Conservation (phyloP, 805 yeast genomes). For the Dipodascopsis tothii region DNA sequence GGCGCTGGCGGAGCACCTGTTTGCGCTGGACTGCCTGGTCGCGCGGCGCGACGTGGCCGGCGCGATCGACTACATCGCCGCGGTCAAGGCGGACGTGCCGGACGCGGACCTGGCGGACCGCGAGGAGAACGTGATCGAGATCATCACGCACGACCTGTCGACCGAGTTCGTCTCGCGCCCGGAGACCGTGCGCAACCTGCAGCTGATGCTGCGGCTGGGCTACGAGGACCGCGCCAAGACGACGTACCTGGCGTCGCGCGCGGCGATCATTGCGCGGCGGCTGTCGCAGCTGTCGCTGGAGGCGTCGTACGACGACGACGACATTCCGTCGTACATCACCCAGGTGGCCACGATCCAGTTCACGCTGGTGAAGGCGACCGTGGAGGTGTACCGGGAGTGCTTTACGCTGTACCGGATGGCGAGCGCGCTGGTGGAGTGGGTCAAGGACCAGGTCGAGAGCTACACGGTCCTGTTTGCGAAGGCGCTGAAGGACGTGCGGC, state of each 20-base stretch:
- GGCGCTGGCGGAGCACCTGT: conserved; percentile 38
- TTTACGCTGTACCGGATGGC: conserved; percentile 43
- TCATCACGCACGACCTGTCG: conserved; percentile 34
- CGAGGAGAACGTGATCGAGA: conserved; percentile 26
- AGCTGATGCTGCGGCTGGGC: conserved; percentile 37
- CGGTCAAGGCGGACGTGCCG: conserved; percentile 5
- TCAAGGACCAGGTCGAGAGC: conserved; percentile 52
- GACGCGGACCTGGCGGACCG: conserved; percentile 16
- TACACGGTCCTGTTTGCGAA: conserved; percentile 56
- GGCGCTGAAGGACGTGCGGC: conserved; percentile 55
- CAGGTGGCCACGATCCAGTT: conserved; percentile 59
- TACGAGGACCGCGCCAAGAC: conserved; percentile 44
- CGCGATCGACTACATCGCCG: conserved; percentile 30
- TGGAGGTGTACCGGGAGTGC: conserved; percentile 45
- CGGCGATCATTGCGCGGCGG: conserved; percentile 41
- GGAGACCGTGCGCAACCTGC: conserved; percentile 27
- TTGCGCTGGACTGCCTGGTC: conserved; percentile 55
- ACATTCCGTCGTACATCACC: conserved; percentile 45
- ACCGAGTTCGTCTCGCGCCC: conserved; percentile 29
- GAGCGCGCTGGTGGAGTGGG: conserved; percentile 69
- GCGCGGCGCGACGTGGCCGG: conserved; percentile 48
- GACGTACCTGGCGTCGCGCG: conserved; percentile 43
- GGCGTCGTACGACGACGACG: conserved; percentile 40
- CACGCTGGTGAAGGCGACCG: conserved; percentile 53
- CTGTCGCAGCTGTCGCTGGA: conserved; percentile 46